A percentile compares a stretch with the other conserved stretches of the same genome.
These are phyloP conservation scores for Sugiyamaella xylanicola DNA, from an alignment of 1,139 yeast genomes.

Conservation along the genomic window DNA sequence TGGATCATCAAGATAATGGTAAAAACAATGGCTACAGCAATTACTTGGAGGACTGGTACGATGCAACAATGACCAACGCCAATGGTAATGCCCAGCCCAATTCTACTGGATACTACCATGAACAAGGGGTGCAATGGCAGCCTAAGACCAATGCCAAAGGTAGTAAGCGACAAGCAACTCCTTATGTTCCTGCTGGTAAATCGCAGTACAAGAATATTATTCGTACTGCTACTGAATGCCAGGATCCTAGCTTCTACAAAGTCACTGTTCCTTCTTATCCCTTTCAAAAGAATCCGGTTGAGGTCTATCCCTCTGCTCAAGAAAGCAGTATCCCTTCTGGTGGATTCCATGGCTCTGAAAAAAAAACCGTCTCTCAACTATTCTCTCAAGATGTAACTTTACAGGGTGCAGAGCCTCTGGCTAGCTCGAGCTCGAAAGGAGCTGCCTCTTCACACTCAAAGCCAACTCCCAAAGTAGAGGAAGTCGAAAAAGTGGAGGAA, in stretches of 20 bases:
- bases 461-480: too few relatives aligned
- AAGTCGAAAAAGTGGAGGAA: too few relatives aligned
- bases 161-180: background rate
- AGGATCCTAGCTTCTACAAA: slow-evolving; percentile 17
- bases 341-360: too few relatives aligned
- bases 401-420: too few relatives aligned
- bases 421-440: too few relatives aligned
- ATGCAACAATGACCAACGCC: background rate
- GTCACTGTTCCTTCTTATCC: slow-evolving; percentile 21
- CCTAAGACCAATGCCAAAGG: background rate
- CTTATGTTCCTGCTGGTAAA: slow-evolving; percentile 9
- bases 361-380: too few relatives aligned
- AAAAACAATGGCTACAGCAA: background rate
- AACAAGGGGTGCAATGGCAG: background rate
- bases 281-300: slow-evolving; percentile 3
- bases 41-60: background rate
- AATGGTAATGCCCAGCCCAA: background rate
- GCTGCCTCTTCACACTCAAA: too few relatives aligned
- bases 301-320: too few relatives aligned
- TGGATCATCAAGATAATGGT: background rate
- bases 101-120: background rate
- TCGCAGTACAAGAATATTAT: slow-evolving; percentile 7
- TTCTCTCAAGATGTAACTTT: too few relatives aligned
- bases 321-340: too few relatives aligned
- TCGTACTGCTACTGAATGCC: slow-evolving; percentile 20